Evolutionary conservation across 78 protist genomes (phyloP), one percentile per base, ranked within the genome.

Genomic region (Dictyostelium brefeldianum): DNA sequence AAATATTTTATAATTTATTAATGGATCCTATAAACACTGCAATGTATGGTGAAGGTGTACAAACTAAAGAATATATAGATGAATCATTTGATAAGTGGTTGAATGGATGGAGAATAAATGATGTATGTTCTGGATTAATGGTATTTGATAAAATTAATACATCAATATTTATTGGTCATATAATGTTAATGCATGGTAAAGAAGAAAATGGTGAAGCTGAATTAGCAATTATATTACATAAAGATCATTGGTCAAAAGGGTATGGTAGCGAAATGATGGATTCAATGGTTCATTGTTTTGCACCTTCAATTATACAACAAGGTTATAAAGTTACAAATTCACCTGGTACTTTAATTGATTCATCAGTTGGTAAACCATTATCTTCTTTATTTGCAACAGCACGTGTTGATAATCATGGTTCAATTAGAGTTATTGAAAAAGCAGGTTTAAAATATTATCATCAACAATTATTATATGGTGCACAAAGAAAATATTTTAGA

Each of bases 111-210:
- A 31, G 29, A 67, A 67, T 29, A 15, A 31, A 67, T 27, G 75
- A 67, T 31, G 50, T 31, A 27, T 67, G 75, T 67, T 15, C 5
- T 67, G 75, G 48, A 27, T 67, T 67, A 67, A 67, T 67, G 75
- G 75, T 67, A 31, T 67, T 67, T 31, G 17, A 31, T 31, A 67
- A 67, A 67, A 3, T 36, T 1, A 22, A 31, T 29, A 67, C 14
- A 8, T 29, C 25, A 2, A 47, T 29, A 12, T 67, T 67, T 36
- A 27, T 67, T 31, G 75, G 75, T 14, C 75, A 67, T 31, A 47
- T 67, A 31, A 67, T 67, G 75, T 67, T 67, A 27, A 67, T 67
- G 43, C 50, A 67, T 67, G 75, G 75, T 15, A 67, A 67, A 67
- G 75, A 29, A 29, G 50, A 25, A 11, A 36, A 36, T 36, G 75